A percentile compares a stretch with the other conserved stretches of the same genome.
These are phyloP conservation scores for Diaporthe vexans DNA, from an alignment of 2,329 filamentous ascomycete genomes.

Conservation along the genomic window DNA sequence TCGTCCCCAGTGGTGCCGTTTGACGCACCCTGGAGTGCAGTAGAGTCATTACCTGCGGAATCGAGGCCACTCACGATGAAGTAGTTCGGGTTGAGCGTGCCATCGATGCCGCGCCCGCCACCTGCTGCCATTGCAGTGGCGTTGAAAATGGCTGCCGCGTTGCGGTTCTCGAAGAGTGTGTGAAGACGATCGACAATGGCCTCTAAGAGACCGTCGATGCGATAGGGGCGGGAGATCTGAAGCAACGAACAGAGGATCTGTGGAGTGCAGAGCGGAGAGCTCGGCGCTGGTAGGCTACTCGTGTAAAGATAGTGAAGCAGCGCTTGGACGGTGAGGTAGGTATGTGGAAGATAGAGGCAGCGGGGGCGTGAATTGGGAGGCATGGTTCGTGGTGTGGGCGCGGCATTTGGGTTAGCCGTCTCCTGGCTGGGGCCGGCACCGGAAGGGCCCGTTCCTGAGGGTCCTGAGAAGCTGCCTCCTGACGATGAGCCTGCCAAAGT, in stretches of 20 bases:
- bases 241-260: constrained; percentile 96
- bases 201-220: constrained; percentile 91
- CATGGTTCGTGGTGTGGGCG: constrained; percentile 69
- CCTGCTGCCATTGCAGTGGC: constrained; percentile 98
- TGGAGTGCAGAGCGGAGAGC: constrained; percentile 87
- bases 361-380: constrained; percentile 79
- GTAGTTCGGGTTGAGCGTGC: constrained; percentile 73
- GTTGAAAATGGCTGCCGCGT: constrained; percentile 97
- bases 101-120: constrained; percentile 86
- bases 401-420: constrained; percentile 64
- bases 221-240: constrained; percentile 93
- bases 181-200: constrained; percentile 93
- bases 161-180: constrained; percentile 88
- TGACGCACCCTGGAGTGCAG: constrained; percentile 46
- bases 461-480: constrained; percentile 55
- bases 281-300: constrained; percentile 83
- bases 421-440: constrained; percentile 50
- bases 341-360: constrained; percentile 93
- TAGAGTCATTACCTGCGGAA: constrained; percentile 16
- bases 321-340: constrained; percentile 88
- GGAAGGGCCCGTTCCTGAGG: constrained; percentile 51
- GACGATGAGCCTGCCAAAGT: constrained; percentile 53
- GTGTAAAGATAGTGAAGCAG: constrained; percentile 96
- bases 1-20: constrained; percentile 50
- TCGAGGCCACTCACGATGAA: constrained; percentile 66